Conservation (phyloP, 192 early-diverging fungal species). For the Linnemannia hyalina region DNA sequence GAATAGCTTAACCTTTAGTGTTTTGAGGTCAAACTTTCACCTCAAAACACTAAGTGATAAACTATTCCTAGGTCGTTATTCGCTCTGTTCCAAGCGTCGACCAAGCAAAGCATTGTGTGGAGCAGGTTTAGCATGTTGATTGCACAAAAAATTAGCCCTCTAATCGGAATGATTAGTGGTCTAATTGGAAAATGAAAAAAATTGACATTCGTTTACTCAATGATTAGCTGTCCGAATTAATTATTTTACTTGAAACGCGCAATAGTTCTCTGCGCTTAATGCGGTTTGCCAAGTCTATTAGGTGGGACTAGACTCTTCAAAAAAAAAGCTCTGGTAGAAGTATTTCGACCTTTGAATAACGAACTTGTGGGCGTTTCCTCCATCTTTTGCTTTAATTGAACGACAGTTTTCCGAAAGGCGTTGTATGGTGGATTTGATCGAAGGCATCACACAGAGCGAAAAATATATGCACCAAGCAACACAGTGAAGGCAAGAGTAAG, state of each 20-base stretch:
- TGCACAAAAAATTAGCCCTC: neutral
- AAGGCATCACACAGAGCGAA: no score
- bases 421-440: no score
- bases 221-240: neutral
- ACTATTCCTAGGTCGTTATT: neutral
- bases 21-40: neutral
- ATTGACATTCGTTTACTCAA: neutral
- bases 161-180: neutral
- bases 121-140: neutral
- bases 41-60: neutral
- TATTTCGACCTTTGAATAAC: no score
- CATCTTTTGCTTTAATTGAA: no score
- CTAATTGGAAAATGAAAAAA: neutral
- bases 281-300: no score
- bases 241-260: slow-evolving; percentile 6
- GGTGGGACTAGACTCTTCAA: no score
- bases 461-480: no score
- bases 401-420: no score
- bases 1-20: neutral
- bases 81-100: neutral
- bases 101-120: neutral
- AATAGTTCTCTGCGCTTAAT: no score
- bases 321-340: no score
- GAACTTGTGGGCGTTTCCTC: no score
- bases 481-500: no score